Conservation (phyloP, 768 basidiomycete genomes). For the Hebeloma cylindrosporum region DNA sequence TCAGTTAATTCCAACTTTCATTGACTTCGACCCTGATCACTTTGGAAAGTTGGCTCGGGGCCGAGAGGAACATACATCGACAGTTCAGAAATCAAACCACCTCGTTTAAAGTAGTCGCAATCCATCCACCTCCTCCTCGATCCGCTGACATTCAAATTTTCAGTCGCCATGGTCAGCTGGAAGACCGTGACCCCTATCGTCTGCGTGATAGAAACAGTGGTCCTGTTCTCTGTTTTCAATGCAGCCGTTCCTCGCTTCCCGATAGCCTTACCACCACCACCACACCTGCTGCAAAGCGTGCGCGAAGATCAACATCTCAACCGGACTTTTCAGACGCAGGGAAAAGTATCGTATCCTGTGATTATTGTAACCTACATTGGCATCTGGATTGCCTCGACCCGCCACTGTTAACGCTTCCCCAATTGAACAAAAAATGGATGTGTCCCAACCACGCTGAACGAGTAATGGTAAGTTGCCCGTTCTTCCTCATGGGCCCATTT, state of each 20-base stretch:
- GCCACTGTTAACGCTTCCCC: slow-evolving; percentile 82
- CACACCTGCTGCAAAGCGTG: slow-evolving; percentile 53
- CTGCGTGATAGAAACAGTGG: slow-evolving; percentile 82
- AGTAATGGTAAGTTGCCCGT: slow-evolving; percentile 59
- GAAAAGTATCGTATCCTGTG: slow-evolving; percentile 86
- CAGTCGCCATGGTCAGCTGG: slow-evolving; percentile 84
- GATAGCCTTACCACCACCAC: slow-evolving; percentile 49
- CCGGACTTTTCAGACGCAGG: slow-evolving; percentile 52
- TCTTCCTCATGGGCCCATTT: slow-evolving; percentile 7
- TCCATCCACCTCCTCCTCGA: slow-evolving; percentile 4
- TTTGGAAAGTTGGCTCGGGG: slow-evolving; percentile 66
- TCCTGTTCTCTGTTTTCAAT: slow-evolving; percentile 88
- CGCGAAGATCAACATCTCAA: slow-evolving; percentile 50
- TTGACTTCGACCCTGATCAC: slow-evolving; percentile 16
- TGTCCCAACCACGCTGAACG: slow-evolving; percentile 97
- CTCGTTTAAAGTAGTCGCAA: slow-evolving; percentile 70
- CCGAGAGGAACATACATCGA: slow-evolving; percentile 84
- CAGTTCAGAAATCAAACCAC: slow-evolving; percentile 69
- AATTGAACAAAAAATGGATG: slow-evolving; percentile 95
- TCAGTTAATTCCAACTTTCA: slow-evolving; percentile 36
- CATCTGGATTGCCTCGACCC: slow-evolving; percentile 96
- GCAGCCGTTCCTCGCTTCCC: slow-evolving; percentile 78
- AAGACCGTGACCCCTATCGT: slow-evolving; percentile 88
- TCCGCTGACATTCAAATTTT: slow-evolving; percentile 14
- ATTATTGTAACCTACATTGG: slow-evolving; percentile 94